These are phyloP conservation scores for Neonectria punicea DNA, from an alignment of 2,329 filamentous ascomycete genomes.

Conservation along the genomic window DNA sequence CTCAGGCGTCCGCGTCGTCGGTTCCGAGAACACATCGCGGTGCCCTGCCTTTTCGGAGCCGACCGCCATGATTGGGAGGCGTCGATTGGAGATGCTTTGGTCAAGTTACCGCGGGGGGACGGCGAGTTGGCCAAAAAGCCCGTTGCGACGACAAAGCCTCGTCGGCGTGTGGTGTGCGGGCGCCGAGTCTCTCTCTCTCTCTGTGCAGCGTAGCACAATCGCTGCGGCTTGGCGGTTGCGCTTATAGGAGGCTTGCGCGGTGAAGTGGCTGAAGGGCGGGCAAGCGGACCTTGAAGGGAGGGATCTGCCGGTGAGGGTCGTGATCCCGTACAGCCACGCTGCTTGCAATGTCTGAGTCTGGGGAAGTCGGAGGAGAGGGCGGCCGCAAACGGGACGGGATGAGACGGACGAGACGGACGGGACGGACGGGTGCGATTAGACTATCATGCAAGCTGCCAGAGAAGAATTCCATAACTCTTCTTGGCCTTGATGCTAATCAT, in stretches of 20 bases:
- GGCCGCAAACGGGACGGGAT: neutral
- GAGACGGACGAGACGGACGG: neutral
- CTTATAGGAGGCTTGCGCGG: neutral
- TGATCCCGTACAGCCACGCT: slow-evolving; percentile 16
- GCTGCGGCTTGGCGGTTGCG: neutral
- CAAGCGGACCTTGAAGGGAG: neutral
- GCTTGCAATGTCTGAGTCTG: neutral
- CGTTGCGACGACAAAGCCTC: neutral
- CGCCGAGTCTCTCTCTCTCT: neutral
- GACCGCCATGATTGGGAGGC: neutral
- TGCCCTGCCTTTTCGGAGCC: slow-evolving; percentile 15
- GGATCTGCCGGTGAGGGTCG: neutral
- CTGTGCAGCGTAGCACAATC: neutral
- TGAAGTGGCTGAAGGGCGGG: slow-evolving; percentile 1
- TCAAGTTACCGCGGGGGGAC: slow-evolving; percentile 8
- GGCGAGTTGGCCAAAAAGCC: neutral
- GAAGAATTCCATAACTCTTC: neutral
- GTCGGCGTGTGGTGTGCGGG: slow-evolving; percentile 3
- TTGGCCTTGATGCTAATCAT: neutral
- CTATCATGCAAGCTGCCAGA: neutral
- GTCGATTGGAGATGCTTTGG: neutral
- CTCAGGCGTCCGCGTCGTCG: neutral
- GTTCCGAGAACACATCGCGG: slow-evolving; percentile 4
- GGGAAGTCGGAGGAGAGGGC: neutral
- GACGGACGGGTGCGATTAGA: neutral